Conservation (phyloP, 1,139 yeast species). For the Yamadazyma trypodendri region DNA sequence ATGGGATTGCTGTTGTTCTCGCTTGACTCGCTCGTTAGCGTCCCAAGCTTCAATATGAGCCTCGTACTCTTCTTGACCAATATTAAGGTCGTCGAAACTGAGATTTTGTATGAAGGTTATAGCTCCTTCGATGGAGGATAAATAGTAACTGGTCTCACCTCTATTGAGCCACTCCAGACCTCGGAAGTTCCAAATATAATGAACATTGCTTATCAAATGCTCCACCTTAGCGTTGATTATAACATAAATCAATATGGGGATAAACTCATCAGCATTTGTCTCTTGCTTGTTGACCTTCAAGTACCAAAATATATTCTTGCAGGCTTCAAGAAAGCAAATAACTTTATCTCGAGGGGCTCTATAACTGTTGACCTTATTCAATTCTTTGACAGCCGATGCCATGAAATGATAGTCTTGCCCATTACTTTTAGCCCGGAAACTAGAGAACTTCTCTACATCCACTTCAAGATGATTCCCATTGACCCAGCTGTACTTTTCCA, state of each 20-base stretch:
- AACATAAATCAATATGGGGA: slow-evolving; percentile 82
- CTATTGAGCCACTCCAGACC: slow-evolving; percentile 63
- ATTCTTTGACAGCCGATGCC: slow-evolving; percentile 67
- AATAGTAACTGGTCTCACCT: slow-evolving; percentile 88
- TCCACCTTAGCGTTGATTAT: slow-evolving; percentile 66
- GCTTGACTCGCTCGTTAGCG: slow-evolving; percentile 29
- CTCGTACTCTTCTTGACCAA: slow-evolving; percentile 55
- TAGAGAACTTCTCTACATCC: slow-evolving; percentile 37
- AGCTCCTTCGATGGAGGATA: slow-evolving; percentile 86
- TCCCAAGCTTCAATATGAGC: slow-evolving; percentile 51
- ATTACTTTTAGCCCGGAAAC: slow-evolving; percentile 16
- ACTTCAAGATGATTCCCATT: slow-evolving; percentile 80
- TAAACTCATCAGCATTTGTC: slow-evolving; percentile 86
- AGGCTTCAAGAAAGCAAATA: slow-evolving; percentile 85
- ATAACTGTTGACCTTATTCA: slow-evolving; percentile 74
- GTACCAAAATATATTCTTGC: slow-evolving; percentile 88
- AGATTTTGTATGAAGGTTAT: slow-evolving; percentile 69
- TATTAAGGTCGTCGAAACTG: slow-evolving; percentile 57
- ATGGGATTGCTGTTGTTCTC: slow-evolving; percentile 19
- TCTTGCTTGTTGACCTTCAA: slow-evolving; percentile 71
- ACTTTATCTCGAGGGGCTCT: slow-evolving; percentile 95
- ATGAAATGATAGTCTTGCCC: slow-evolving; percentile 53
- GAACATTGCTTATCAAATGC: slow-evolving; percentile 70
- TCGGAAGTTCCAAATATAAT: slow-evolving; percentile 82
- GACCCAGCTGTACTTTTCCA: slow-evolving; percentile 71